These are phyloP conservation scores for Alternaria infectoria DNA, from an alignment of 2,329 filamentous ascomycete species.

Conservation along the genomic window DNA sequence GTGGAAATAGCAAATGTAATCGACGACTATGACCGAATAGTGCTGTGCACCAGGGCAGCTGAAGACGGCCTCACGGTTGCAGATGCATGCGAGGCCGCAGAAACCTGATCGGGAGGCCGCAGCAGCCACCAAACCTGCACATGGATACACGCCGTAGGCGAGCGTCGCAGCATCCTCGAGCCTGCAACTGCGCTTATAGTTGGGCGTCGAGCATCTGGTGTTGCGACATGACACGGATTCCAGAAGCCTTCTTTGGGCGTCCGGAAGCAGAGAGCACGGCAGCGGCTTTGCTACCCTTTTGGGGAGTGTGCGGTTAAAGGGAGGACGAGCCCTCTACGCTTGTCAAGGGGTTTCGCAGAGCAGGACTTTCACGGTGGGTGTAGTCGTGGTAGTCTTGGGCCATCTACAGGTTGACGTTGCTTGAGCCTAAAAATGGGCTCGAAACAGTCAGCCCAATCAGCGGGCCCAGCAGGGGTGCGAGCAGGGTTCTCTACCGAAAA, in stretches of 20 bases:
- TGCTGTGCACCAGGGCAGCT: conserved; percentile 35
- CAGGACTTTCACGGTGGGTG: conserved; percentile 36
- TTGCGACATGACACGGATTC: conserved; percentile 39
- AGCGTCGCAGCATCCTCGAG: conserved; percentile 12
- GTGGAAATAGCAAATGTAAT: conserved; percentile 39
- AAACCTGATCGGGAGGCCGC: conserved; percentile 24
- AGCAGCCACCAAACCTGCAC: conserved; percentile 17
- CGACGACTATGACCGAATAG: conserved; percentile 18
- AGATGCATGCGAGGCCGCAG: conserved; percentile 27
- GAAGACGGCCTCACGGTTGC: conserved; percentile 34
- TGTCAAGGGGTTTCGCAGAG: conserved; percentile 31
- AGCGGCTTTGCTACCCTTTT: conserved; percentile 44
- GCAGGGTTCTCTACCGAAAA: conserved; percentile 33
- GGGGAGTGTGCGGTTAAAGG: conserved; percentile 30
- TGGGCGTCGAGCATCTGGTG: conserved; percentile 33
- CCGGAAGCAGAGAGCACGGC: conserved; percentile 38
- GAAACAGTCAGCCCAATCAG: conserved; percentile 44
- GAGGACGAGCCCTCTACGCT: conserved; percentile 25
- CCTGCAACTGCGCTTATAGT: conserved; percentile 28
- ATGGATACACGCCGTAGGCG: conserved; percentile 26
- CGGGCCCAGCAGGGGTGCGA: conserved; percentile 36
- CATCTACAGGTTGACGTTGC: conserved; percentile 47
- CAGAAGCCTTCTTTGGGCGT: conserved; percentile 40
- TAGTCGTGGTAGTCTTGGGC: conserved; percentile 42
- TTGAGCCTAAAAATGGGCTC: conserved; percentile 47